Evolutionary conservation across 768 basidiomycete species (phyloP), one percentile per base, ranked within the genome.

Genomic region (Suillus spraguei): DNA sequence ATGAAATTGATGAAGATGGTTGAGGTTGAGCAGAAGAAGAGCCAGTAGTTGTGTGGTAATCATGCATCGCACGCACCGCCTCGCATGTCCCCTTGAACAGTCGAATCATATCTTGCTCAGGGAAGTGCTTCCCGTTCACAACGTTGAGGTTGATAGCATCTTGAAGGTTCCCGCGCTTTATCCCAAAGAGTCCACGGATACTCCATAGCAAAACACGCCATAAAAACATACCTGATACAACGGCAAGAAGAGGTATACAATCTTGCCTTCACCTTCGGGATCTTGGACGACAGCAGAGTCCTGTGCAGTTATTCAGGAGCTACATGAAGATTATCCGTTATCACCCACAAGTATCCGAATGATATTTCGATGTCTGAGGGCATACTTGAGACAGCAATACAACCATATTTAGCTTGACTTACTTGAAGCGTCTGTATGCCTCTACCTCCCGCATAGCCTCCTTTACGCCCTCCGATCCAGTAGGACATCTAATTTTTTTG

Each of bases 261-360:
- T 91, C 76, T 97, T 91, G 13, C 94, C 95, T 55, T 95, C 95
- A 16, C 94, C 95, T 64, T 91, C 89, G 39, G 92, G 90, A 70
- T 98, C 95, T 76, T 97, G 95, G 1, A 96, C 90, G 5, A 97
- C 94, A 1, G 95, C 94, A 16, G 95, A 96, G 72, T 98, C 95
- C 92, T 94, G 54, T 33, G 42, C 54, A 50, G 68, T 67, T 41
- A 49, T 42, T 32, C 60, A 16, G 35, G 4, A n/a, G 35, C 44
- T 22, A 28, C 20, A 53, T 13, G 4, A n/a, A n/a, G 20, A 33
- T 35, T 2, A 41, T 28, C 28, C 10, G 3, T 58, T 52, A 39
- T 22, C 7, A 78, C 79, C 61, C 68, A 91, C 93, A 75, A 97
- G 77, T 74, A 97, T 95, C 42, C 91, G 91, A 73, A 99, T 99